Conservation (phyloP, 352 stramenopile species). For the Phytophthora kernoviae region DNA sequence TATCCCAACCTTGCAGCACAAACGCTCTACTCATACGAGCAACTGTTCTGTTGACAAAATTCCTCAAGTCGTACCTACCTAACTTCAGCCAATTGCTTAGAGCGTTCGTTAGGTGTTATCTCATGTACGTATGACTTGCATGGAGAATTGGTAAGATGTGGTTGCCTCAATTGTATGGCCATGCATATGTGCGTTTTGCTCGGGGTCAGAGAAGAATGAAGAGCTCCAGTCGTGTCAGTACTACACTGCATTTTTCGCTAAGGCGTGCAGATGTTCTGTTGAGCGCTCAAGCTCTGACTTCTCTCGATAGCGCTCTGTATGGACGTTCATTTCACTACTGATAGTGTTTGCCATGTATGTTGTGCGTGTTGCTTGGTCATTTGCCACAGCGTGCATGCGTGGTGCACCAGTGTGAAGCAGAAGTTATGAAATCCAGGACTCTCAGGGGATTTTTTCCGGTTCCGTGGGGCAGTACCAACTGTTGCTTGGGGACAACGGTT, state of each 20-base stretch:
- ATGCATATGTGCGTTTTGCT: not conserved
- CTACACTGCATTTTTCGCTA: not conserved
- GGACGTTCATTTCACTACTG: not conserved
- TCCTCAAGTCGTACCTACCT: conserved; percentile 1
- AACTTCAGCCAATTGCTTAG: conserved; percentile 14
- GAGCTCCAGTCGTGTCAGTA: not conserved
- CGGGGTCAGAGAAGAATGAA: no score
- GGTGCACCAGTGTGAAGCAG: no score
- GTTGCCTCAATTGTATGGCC: no score
- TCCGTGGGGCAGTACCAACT: no score
- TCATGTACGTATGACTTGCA: no score
- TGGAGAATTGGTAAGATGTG: no score
- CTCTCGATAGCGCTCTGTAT: not conserved
- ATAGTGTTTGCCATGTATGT: no score
- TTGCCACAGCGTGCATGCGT: no score
- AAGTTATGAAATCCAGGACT: no score
- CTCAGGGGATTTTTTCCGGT: no score
- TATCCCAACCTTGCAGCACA: conserved; percentile 19
- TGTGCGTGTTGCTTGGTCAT: no score
- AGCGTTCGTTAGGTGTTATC: not conserved
- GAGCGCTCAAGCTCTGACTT: not conserved
- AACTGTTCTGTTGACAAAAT: conserved; percentile 27
- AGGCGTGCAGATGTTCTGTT: conserved; percentile 6
- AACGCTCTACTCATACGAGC: conserved; percentile 5
- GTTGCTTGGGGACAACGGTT: no score